phyloP scores from a whole-genome alignment of 441 rosid genomes.

The Populus hybrid region DNA sequence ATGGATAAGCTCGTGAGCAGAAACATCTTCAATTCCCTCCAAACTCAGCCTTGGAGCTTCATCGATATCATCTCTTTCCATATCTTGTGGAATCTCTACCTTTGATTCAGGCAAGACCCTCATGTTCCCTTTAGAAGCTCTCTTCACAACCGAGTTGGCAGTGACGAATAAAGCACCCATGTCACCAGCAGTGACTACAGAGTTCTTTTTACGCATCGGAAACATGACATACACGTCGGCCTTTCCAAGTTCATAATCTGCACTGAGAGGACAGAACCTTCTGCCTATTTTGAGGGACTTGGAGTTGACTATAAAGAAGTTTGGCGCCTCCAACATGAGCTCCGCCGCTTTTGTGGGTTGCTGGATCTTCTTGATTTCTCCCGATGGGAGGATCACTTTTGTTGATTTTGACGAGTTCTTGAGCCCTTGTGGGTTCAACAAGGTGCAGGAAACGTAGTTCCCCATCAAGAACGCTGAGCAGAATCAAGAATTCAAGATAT shows the following conservation, averaged over 20 bases:
- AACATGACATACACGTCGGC: conserved; percentile 55
- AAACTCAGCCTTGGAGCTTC: conserved; percentile 41
- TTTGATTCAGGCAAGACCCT: conserved; percentile 40
- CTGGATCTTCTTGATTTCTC: conserved; percentile 46
- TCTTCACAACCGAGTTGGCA: conserved; percentile 34
- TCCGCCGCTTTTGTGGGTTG: conserved; percentile 67
- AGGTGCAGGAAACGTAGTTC: conserved; percentile 51
- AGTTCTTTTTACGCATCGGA: conserved; percentile 58
- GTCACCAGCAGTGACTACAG: conserved; percentile 51
- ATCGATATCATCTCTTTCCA: neutral
- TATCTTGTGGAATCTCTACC: neutral
- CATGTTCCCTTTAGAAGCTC: conserved; percentile 20
- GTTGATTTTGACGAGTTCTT: conserved; percentile 28
- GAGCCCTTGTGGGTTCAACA: conserved; percentile 28
- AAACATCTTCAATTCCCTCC: conserved; percentile 63
- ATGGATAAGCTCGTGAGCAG: conserved; percentile 51
- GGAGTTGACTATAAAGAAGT: conserved; percentile 57
- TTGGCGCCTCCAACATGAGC: conserved; percentile 76
- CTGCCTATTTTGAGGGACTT: conserved; percentile 52
- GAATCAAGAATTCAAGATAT: neutral
- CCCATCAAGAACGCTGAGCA: conserved; percentile 41
- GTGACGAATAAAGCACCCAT: conserved; percentile 49
- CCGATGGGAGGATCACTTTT: conserved; percentile 58
- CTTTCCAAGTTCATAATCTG: conserved; percentile 57
- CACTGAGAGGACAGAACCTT: conserved; percentile 53